These are phyloP conservation scores for Trypanosoma grayi DNA, from an alignment of 208 protist species.

Conservation along the genomic window DNA sequence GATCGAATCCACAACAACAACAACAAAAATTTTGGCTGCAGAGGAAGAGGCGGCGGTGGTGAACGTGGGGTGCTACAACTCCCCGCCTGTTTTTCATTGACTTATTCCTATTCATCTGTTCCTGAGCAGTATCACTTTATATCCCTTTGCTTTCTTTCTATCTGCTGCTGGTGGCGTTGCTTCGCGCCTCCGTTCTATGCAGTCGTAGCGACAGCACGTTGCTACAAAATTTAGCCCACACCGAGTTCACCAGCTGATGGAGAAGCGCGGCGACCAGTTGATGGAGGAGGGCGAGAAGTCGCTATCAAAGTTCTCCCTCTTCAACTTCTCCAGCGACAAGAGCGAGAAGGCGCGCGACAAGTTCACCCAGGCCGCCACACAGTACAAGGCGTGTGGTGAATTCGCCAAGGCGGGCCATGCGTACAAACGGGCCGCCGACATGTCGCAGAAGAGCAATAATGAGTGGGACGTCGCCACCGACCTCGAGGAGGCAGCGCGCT, in stretches of 20 bases:
- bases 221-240: too few species aligned
- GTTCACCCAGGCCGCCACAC: conserved; percentile 71
- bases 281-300: conserved; percentile 72
- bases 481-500: conserved; percentile 66
- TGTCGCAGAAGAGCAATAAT: conserved; percentile 61
- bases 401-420: conserved; percentile 68
- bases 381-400: conserved; percentile 77
- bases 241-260: conserved; percentile 39
- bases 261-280: conserved; percentile 57
- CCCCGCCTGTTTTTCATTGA: too few species aligned
- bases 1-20: conserved; percentile 1
- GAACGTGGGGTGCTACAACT: too few species aligned
- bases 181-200: too few species aligned
- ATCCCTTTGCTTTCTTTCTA: background rate
- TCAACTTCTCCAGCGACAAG: conserved; percentile 55
- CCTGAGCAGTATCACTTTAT: background rate
- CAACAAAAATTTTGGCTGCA: too few species aligned
- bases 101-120: too few species aligned
- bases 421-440: conserved; percentile 70
- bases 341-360: conserved; percentile 70
- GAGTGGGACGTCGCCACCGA: conserved; percentile 63
- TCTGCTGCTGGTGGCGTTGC: too few species aligned
- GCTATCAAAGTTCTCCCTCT: conserved; percentile 71
- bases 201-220: too few species aligned
- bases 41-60: too few species aligned